Conservation (phyloP, 2,329 filamentous ascomycete genomes). For the Nemania sp. region DNA sequence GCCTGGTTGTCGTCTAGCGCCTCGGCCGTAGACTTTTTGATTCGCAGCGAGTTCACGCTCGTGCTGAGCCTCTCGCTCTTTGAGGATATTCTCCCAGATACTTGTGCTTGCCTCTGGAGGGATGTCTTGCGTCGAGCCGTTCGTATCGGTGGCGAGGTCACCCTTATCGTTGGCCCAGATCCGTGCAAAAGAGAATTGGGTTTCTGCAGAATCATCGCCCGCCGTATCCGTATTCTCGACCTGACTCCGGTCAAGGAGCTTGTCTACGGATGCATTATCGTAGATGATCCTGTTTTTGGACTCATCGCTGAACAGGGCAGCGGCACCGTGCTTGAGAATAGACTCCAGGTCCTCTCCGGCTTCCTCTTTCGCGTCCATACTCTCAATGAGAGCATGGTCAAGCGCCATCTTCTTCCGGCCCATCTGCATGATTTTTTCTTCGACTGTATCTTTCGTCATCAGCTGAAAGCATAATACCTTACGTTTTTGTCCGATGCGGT, state of each 20-base stretch:
- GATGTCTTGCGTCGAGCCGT: conserved; percentile 57
- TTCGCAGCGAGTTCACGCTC: conserved; percentile 70
- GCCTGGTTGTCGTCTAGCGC: conserved; percentile 71
- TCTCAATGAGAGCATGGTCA: conserved; percentile 92
- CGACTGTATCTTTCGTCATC: conserved; percentile 84
- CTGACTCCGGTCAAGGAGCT: conserved; percentile 83
- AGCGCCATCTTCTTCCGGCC: conserved; percentile 95
- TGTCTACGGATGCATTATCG: conserved; percentile 81
- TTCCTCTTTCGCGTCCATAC: conserved; percentile 83
- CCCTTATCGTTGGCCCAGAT: conserved; percentile 88
- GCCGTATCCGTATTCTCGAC: conserved; percentile 72
- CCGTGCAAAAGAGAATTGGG: conserved; percentile 85
- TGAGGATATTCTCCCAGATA: conserved; percentile 90
- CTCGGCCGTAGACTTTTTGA: conserved; percentile 80
- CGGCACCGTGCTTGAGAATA: conserved; percentile 84
- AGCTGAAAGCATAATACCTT: conserved; percentile 96
- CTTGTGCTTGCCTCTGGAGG: conserved; percentile 61
- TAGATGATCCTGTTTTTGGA: conserved; percentile 77
- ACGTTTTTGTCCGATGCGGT: conserved; percentile 94
- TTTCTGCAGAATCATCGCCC: conserved; percentile 69
- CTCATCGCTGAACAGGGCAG: conserved; percentile 81
- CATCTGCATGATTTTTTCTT: conserved; percentile 96
- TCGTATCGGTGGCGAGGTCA: conserved; percentile 66
- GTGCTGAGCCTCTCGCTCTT: conserved; percentile 78
- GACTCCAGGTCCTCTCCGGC: conserved; percentile 80